phyloP scores from a whole-genome alignment of 805 yeast genomes.

The Wickerhamomyces hampshirensis region DNA sequence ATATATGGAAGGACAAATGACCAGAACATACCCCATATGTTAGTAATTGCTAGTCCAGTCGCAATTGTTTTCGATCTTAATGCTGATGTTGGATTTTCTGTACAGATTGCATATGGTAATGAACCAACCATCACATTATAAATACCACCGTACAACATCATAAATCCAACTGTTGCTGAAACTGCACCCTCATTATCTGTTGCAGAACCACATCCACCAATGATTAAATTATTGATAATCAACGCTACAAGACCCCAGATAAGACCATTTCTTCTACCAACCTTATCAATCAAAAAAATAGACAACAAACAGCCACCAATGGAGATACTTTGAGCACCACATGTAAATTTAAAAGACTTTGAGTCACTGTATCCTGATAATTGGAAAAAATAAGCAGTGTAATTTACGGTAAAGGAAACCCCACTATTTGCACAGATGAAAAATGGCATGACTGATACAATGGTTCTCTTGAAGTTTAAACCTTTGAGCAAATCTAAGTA shows the following conservation, averaged over 20 bases:
- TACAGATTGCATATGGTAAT: slow-evolving; percentile 29
- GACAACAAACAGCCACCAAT: slow-evolving; percentile 26
- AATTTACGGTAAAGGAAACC: slow-evolving; percentile 37
- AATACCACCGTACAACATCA: slow-evolving; percentile 25
- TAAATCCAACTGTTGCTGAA: slow-evolving; percentile 22
- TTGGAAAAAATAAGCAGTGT: slow-evolving; percentile 42
- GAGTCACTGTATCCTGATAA: slow-evolving; percentile 40
- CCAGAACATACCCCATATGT: slow-evolving; percentile 28
- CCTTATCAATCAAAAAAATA: slow-evolving; percentile 24
- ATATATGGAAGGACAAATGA: slow-evolving; percentile 38
- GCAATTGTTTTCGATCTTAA: slow-evolving; percentile 37
- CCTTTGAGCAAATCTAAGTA: slow-evolving; percentile 39
- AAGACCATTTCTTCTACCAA: slow-evolving; percentile 26
- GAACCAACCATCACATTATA: slow-evolving; percentile 35
- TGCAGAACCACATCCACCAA: no score
- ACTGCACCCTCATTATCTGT: slow-evolving; percentile 7
- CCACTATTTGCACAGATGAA: slow-evolving; percentile 39
- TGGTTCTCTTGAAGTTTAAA: slow-evolving; percentile 33
- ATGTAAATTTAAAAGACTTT: slow-evolving; percentile 33
- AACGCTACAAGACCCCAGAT: slow-evolving; percentile 25
- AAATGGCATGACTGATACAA: slow-evolving; percentile 29
- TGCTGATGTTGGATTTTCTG: slow-evolving; percentile 34
- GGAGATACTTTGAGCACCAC: slow-evolving; percentile 29
- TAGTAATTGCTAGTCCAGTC: slow-evolving; percentile 23
- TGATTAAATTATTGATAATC: slow-evolving; percentile 17